Evolutionary conservation across 805 yeast species (phyloP), one percentile per base, ranked within the genome.

Genomic region (Candida michaelii): DNA sequence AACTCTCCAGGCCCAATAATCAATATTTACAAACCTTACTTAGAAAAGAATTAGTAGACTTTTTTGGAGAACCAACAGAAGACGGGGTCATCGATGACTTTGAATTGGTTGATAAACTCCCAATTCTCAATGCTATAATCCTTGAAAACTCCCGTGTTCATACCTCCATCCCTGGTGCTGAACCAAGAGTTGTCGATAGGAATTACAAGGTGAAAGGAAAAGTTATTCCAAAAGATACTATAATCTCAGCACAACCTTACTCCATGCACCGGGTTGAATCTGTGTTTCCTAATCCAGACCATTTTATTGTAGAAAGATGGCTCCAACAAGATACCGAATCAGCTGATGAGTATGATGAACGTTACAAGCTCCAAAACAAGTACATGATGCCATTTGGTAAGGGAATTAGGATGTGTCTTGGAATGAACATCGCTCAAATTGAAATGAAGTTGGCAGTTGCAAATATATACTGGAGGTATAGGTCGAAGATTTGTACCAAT

Each of bases 381-480:
- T 68, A 69, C 50, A 75, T 82, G 71, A 74, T 83, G 73, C 80
- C 85, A 0, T 84, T 85, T 64, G 89, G 90, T 1, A 76, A 80
- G 30, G 91, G 90, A 2, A 69, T 80, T 15, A 64, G 89, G 48
- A 82, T 83, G 89, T 84, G 91, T 53, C 63, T 83, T 41, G 90
- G 91, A 1, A 74, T 80, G 79, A 72, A 83, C 54, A 56, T 84
- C 30, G 89, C 89, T 0, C 59, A 76, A 14, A 75, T 77, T 31
- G 89, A 83, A 54, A 80, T 83, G 69, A 83, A 82, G 55, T 52
- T 81, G 32, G 72, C 75, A 10, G 53, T 79, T 21, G 77, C 80
- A 8, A 71, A 73, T 44, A 56, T 84, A 13, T 76, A 81, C 53
- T 73, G 77, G 70, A 68, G 75, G 37, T 79, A 56, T 49, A 41